Evolutionary conservation across 805 yeast species (phyloP).

Genomic region (Yamadazyma endophytica): DNA sequence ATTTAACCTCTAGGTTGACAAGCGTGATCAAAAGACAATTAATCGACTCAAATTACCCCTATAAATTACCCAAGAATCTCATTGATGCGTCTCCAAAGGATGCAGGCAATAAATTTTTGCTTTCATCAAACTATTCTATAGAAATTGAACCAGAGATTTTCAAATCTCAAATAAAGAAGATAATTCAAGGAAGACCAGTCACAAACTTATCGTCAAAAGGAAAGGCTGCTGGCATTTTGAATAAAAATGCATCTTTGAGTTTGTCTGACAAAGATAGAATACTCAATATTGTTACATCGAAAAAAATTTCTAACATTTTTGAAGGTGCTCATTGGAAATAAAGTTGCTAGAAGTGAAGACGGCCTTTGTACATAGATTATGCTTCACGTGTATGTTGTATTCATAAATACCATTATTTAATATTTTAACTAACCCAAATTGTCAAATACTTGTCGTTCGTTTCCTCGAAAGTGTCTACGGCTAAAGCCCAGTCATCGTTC

Average conservation of each 20-base stretch:
- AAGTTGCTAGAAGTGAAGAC: slow-evolving; percentile 4
- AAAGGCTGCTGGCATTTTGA: slow-evolving; percentile 8
- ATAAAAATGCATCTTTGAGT: slow-evolving; percentile 24
- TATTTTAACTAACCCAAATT: slow-evolving; percentile 35
- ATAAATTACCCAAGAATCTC: slow-evolving; percentile 30
- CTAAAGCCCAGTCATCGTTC: slow-evolving; percentile 85
- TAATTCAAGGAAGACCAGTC: slow-evolving; percentile 28
- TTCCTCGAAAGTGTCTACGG: slow-evolving; percentile 57
- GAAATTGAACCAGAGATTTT: slow-evolving; percentile 19
- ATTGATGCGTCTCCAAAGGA: slow-evolving; percentile 19
- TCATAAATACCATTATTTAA: background rate
- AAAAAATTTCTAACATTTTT: slow-evolving; percentile 6
- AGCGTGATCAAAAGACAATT: slow-evolving; percentile 37
- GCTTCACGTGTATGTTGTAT: background rate
- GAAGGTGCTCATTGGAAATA: slow-evolving; percentile 15
- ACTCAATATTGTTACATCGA: slow-evolving; percentile 17
- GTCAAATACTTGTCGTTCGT: slow-evolving; percentile 23
- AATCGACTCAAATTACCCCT: slow-evolving; percentile 38
- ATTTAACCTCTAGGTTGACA: slow-evolving; percentile 30
- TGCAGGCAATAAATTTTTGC: slow-evolving; percentile 26
- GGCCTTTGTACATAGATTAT: slow-evolving; percentile 1
- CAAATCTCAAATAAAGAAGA: slow-evolving; percentile 21
- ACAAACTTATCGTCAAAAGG: slow-evolving; percentile 9
- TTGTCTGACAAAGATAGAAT: slow-evolving; percentile 24
- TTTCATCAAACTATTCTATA: slow-evolving; percentile 21